Base-by-base conservation (phyloP, 2,329 filamentous ascomycete genomes). In the Gaeumannomyces tritici region DNA sequence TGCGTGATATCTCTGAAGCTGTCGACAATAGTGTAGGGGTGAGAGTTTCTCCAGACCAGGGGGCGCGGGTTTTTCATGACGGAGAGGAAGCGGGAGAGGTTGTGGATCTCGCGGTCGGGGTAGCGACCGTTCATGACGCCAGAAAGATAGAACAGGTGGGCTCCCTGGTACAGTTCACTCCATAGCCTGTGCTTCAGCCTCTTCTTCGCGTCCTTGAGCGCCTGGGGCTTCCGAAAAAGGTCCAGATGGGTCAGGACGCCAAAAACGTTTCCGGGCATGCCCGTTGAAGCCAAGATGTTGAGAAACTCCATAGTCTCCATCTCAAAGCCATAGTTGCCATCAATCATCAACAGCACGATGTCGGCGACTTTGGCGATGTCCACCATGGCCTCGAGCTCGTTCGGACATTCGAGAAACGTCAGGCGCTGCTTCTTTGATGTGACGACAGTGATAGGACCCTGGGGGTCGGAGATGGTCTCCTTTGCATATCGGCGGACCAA, bases 281-380 rank as follows among this genome's bases (percentile, higher is more conserved):
- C 95, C 33, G 90, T 96, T 2, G 91, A 86, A n/a, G 90, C 89
- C 60, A 99, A 80, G 24, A 97, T 88, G 69, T 97, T 98, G 71
- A 99, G 79, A 65, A 99, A 99, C 76, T 99, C 95, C 95, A 99
- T 99, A 0, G 95, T 99, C 81, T 99, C 95, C 95, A 99, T 99
- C 77, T 99, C 95, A 72, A 99, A 99, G 18, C 95, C 96, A 71
- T 90, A 99, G 76, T 98, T 98, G 62, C 95, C 96, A 72, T 99
- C 95, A 69, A 99, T 99, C 90, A 99, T 95, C 63, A 99, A 83
- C 60, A 99, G 82, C 7, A 98, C 91, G 70, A 99, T 97, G 73
- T 99, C 95, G 24, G 96, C 95, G 56, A 99, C 90, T 76, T 99
- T 99, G 64, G 95, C 91, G 63, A 97, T 84, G 75, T 99, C 95